Percentiles rank a stretch among this genome's conserved stretches.
These are phyloP conservation scores for Astrephomene gubernaculifera DNA, from an alignment of 139 green algal species.

Conservation along the genomic window DNA sequence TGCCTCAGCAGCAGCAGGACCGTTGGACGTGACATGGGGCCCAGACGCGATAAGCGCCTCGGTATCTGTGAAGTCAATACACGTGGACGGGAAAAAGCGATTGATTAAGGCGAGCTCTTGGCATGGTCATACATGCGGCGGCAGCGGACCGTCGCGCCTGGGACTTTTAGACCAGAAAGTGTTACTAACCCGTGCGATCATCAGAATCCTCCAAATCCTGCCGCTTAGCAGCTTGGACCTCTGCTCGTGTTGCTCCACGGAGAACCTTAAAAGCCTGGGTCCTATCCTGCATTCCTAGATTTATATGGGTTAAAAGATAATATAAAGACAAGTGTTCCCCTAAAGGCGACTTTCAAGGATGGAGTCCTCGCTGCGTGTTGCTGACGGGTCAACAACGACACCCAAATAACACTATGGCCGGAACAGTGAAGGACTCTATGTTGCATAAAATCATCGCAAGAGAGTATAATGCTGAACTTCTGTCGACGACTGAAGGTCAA, in stretches of 20 bases:
- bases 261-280: not conserved
- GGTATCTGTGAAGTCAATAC: not conserved
- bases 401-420: no score
- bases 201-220: not conserved
- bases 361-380: no score
- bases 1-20: not conserved
- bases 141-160: not conserved
- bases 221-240: not conserved
- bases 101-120: not conserved
- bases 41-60: not conserved
- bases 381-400: no score
- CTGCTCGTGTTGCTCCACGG: not conserved
- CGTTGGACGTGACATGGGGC: not conserved
- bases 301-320: no score
- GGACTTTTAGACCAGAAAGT: not conserved
- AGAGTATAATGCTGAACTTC: no score
- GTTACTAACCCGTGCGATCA: not conserved
- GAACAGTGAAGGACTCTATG: no score
- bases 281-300: slow-evolving; percentile 11
- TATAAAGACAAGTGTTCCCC: no score
- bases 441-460: no score
- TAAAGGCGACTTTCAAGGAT: no score
- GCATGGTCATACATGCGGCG: not conserved
- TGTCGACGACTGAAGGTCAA: no score
- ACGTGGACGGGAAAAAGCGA: not conserved